Conservation (phyloP, 768 basidiomycete species). For the Leucocoprinus sp. region DNA sequence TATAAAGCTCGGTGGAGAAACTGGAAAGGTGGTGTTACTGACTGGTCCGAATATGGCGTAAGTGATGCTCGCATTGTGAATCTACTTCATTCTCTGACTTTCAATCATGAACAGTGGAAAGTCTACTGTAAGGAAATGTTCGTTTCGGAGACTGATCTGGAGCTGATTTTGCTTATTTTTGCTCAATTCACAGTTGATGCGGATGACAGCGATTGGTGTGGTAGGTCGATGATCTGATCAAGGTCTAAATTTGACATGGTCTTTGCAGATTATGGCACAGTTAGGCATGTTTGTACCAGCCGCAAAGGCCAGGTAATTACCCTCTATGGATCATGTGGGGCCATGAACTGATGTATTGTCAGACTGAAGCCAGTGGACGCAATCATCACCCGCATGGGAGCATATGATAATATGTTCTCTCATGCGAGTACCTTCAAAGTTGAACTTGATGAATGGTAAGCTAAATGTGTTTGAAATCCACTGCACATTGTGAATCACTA, state of each 20-base stretch:
- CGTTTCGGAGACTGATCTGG: background rate
- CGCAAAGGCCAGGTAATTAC: conserved; percentile 55
- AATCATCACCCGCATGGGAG: conserved; percentile 96
- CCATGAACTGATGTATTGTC: conserved; percentile 1
- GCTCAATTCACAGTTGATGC: conserved; percentile 77
- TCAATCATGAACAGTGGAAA: conserved; percentile 22
- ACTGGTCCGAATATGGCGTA: conserved; percentile 92
- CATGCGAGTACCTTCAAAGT: conserved; percentile 97
- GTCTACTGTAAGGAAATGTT: conserved; percentile 24
- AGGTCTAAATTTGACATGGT: too few relatives aligned
- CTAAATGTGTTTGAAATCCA: background rate
- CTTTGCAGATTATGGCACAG: conserved; percentile 76
- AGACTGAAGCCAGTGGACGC: conserved; percentile 86
- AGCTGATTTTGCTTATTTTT: background rate
- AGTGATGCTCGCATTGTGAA: conserved; percentile 19
- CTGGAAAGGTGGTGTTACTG: conserved; percentile 70
- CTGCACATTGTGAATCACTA: background rate
- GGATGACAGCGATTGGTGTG: conserved; percentile 94
- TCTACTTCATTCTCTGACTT: background rate
- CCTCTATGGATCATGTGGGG: background rate
- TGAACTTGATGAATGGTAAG: conserved; percentile 92
- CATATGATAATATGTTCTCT: conserved; percentile 96
- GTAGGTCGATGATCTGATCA: conserved; percentile 36
- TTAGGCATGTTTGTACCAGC: conserved; percentile 96
- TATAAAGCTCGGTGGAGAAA: conserved; percentile 72